Evolutionary conservation across 106 monocot species (phyloP).

Genomic region (Xerophyta viscosa): DNA sequence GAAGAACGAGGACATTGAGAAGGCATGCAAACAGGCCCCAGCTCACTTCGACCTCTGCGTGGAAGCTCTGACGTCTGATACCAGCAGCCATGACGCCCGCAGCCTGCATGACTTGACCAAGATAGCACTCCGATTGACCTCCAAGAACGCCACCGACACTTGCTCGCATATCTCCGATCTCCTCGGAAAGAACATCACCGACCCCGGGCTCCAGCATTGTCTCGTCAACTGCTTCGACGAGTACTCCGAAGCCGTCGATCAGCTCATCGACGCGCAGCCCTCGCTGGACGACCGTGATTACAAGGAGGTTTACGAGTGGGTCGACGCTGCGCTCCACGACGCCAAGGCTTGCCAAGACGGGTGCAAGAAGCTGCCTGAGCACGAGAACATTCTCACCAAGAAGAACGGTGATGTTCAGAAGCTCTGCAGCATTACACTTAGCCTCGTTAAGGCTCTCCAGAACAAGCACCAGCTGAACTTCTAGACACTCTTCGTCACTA

Average conservation of each 20-base stretch:
- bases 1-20: conserved; percentile 6
- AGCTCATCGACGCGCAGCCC: conserved; percentile 30
- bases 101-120: conserved; percentile 24
- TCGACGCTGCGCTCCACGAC: conserved; percentile 27
- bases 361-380: conserved; percentile 21
- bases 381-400: conserved; percentile 29
- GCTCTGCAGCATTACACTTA: conserved; percentile 32
- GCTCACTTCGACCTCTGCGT: conserved; percentile 35
- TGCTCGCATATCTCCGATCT: conserved; percentile 11
- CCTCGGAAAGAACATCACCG: conserved; percentile 6
- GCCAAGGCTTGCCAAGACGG: conserved; percentile 37
- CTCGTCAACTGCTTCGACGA: conserved; percentile 33
- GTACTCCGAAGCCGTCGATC: conserved; percentile 49
- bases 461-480: neutral
- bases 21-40: conserved; percentile 44
- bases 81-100: conserved; percentile 15
- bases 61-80: conserved; percentile 18
- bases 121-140: conserved; percentile 9
- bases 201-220: conserved; percentile 22
- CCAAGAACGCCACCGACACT: conserved; percentile 13
- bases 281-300: conserved; percentile 24
- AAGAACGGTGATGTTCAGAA: conserved; percentile 17
- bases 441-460: conserved; percentile 20
- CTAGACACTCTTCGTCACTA: no score
- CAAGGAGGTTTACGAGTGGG: conserved; percentile 19